Conservation (phyloP, 306 rosid genomes). For the Prunus campanulata region DNA sequence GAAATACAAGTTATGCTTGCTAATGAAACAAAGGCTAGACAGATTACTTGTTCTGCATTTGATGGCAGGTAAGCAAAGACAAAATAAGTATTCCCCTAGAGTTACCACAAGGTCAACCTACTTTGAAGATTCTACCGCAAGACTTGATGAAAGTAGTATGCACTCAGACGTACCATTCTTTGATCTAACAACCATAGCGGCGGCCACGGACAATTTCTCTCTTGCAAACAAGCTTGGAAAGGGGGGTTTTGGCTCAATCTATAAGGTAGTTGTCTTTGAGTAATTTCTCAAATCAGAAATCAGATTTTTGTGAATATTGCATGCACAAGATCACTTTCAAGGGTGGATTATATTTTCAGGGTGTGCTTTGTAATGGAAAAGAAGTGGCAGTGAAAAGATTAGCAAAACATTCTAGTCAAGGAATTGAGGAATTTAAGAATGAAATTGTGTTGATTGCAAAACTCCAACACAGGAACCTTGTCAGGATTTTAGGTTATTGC, state of each 20-base stretch:
- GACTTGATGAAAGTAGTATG: not conserved
- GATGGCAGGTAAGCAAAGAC: not conserved
- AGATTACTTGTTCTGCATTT: too few relatives aligned
- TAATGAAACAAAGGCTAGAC: too few relatives aligned
- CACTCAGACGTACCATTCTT: conserved; percentile 36
- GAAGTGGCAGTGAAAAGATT: conserved; percentile 49
- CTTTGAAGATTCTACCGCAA: not conserved
- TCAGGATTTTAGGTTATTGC: too few relatives aligned
- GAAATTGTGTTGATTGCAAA: too few relatives aligned
- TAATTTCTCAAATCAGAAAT: too few relatives aligned
- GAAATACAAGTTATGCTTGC: too few relatives aligned
- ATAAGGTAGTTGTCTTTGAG: conserved; percentile 53
- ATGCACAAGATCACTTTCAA: not conserved
- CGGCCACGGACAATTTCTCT: conserved; percentile 52
- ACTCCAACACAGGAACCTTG: too few relatives aligned
- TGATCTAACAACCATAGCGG: conserved; percentile 30
- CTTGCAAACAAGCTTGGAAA: conserved; percentile 47
- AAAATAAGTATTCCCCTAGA: not conserved
- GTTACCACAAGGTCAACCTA: not conserved
- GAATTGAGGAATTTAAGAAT: too few relatives aligned
- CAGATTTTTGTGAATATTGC: not conserved
- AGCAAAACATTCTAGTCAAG: conserved; percentile 30
- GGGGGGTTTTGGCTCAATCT: conserved; percentile 60
- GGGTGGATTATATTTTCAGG: conserved; percentile 4
- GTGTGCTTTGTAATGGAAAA: conserved; percentile 12